phyloP scores from a whole-genome alignment of 1,284 basidiomycete genomes.

The Thelephora terrestris region DNA sequence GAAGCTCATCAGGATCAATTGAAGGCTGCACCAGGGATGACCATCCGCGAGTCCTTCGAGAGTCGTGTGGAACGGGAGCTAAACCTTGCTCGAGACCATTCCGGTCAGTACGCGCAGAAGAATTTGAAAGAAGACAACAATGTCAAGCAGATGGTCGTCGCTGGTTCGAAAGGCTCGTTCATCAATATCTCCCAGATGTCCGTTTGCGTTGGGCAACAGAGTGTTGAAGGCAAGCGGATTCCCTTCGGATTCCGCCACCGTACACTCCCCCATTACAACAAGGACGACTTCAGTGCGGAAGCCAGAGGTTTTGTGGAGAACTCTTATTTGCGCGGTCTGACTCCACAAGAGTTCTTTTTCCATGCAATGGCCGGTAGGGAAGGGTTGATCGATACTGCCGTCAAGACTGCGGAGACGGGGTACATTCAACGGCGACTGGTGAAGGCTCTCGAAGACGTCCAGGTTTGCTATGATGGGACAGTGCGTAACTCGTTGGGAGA shows the following conservation, averaged over 20 bases:
- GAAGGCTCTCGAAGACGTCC: slow-evolving; percentile 96
- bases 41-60: slow-evolving; percentile 97
- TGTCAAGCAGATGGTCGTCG: slow-evolving; percentile 99
- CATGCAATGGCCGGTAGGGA: slow-evolving; percentile 99
- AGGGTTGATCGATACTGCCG: slow-evolving; percentile 98
- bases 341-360: slow-evolving; percentile 99
- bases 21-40: slow-evolving; percentile 93
- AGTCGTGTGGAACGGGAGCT: slow-evolving; percentile 86
- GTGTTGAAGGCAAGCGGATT: slow-evolving; percentile 96
- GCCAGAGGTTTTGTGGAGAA: slow-evolving; percentile 99
- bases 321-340: slow-evolving; percentile 95
- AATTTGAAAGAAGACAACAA: slow-evolving; percentile 98
- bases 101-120: slow-evolving; percentile 93
- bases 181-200: slow-evolving; percentile 99
- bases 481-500: slow-evolving; percentile 95
- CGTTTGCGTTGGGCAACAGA: slow-evolving; percentile 97
- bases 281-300: slow-evolving; percentile 98
- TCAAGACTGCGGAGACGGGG: slow-evolving; percentile 99
- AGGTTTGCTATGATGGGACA: slow-evolving; percentile 96
- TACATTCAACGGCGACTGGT: slow-evolving; percentile 98
- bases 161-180: slow-evolving; percentile 96
- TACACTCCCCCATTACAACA: slow-evolving; percentile 94
- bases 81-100: slow-evolving; percentile 92
- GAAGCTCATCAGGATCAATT: slow-evolving; percentile 77
- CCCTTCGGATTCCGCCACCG: slow-evolving; percentile 98